Evolutionary conservation across 805 yeast species (phyloP).

Genomic region (Suhomyces xylopsoci): DNA sequence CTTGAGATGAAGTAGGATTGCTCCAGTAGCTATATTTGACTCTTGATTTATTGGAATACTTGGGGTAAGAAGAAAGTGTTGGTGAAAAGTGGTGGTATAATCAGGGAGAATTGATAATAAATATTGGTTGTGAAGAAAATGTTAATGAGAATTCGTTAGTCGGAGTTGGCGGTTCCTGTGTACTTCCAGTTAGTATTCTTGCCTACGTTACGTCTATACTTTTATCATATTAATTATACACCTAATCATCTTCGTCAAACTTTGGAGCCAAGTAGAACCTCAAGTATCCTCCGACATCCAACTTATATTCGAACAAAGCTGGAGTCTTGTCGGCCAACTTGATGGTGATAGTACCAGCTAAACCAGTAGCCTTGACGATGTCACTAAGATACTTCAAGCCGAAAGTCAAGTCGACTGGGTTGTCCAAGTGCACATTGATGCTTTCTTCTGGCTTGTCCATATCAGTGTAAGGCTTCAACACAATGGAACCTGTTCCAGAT

Average conservation of each 20-base stretch:
- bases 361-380: constrained; percentile 85
- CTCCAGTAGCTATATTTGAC: too few species aligned
- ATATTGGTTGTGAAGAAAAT: not conserved
- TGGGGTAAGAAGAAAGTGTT: not conserved
- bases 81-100: not conserved
- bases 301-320: constrained; percentile 86
- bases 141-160: too few species aligned
- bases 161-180: not conserved
- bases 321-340: constrained; percentile 90
- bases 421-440: constrained; percentile 72
- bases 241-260: constrained; percentile 83
- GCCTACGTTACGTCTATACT: not conserved
- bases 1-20: not conserved
- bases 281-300: constrained; percentile 82
- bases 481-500: constrained; percentile 81
- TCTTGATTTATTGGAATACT: too few species aligned
- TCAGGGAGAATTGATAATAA: not conserved
- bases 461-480: constrained; percentile 79
- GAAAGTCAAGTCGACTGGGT: constrained; percentile 84
- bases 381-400: constrained; percentile 89
- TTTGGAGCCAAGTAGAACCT: constrained; percentile 97
- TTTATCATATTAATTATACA: constrained; percentile 1
- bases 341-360: constrained; percentile 74
- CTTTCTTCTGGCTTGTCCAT: constrained; percentile 76
- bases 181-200: too few species aligned